phyloP scores from a whole-genome alignment of 768 basidiomycete genomes.

The Lactarius sp. region DNA sequence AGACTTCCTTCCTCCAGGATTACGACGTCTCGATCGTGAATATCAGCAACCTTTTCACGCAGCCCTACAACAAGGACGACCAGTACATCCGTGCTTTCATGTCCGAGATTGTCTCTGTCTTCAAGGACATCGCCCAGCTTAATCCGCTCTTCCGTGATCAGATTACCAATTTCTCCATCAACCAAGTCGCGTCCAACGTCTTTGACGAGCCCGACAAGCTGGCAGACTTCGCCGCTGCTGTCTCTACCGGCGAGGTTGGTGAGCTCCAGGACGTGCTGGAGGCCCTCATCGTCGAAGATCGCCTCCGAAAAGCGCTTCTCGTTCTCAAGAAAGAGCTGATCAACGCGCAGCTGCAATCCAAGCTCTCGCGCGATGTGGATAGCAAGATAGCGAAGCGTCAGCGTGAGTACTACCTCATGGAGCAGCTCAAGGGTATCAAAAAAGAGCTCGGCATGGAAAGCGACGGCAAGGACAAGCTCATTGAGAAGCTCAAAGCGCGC shows the following conservation, averaged over 20 bases:
- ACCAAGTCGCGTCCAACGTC: conserved; percentile 86
- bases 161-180: conserved; percentile 93
- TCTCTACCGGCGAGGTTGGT: conserved; percentile 85
- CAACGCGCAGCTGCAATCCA: conserved; percentile 91
- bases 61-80: conserved; percentile 86
- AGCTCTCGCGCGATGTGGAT: conserved; percentile 90
- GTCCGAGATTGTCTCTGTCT: conserved; percentile 93
- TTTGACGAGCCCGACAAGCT: conserved; percentile 98
- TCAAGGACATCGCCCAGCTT: conserved; percentile 97
- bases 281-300: conserved; percentile 76
- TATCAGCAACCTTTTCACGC: conserved; percentile 75
- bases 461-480: conserved; percentile 91
- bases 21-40: conserved; percentile 84
- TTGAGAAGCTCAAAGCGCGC: conserved; percentile 87
- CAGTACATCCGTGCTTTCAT: conserved; percentile 95
- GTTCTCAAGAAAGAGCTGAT: conserved; percentile 98
- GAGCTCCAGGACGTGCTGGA: conserved; percentile 95
- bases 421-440: conserved; percentile 94
- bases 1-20: conserved; percentile 80
- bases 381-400: conserved; percentile 92
- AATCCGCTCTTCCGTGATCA: conserved; percentile 98
- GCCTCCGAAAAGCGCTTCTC: conserved; percentile 82
- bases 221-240: conserved; percentile 95
- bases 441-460: conserved; percentile 94
- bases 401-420: conserved; percentile 93